Evolutionary conservation across 768 basidiomycete species (phyloP).

Genomic region (Pulveroboletus ravenelii): DNA sequence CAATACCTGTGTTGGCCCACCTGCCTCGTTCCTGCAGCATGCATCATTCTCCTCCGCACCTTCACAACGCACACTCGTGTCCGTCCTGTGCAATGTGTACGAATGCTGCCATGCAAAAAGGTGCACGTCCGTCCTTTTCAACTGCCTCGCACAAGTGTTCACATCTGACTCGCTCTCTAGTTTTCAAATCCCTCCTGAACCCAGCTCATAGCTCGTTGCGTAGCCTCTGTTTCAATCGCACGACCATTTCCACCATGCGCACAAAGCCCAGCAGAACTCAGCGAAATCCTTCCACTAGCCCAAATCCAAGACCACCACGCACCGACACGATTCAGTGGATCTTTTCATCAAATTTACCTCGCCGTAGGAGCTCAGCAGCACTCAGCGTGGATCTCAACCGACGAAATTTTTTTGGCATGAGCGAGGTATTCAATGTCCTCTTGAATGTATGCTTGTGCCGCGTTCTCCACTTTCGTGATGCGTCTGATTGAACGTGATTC

Average conservation of each 20-base stretch:
- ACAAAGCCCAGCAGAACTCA: constrained; percentile 22
- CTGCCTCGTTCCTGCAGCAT: constrained; percentile 26
- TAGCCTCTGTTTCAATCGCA: constrained; percentile 11
- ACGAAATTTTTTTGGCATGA: constrained; percentile 74
- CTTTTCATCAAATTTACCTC: constrained; percentile 68
- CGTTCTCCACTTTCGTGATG: not conserved
- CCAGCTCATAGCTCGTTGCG: constrained; percentile 3
- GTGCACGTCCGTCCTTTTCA: constrained; percentile 22
- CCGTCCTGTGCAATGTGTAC: constrained; percentile 22
- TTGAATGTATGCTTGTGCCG: constrained; percentile 52
- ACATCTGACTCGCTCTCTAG: constrained; percentile 5
- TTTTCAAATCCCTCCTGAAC: constrained; percentile 1
- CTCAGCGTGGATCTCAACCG: constrained; percentile 58
- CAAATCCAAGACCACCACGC: constrained; percentile 29
- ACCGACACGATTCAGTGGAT: constrained; percentile 61
- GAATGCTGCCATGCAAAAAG: constrained; percentile 23
- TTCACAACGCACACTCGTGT: constrained; percentile 32
- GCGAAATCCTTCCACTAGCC: constrained; percentile 19
- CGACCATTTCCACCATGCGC: constrained; percentile 21
- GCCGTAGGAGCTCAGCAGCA: constrained; percentile 53
- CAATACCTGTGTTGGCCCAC: constrained; percentile 1
- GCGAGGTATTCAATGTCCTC: constrained; percentile 71
- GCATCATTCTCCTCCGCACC: constrained; percentile 15
- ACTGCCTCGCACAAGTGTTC: constrained; percentile 12
- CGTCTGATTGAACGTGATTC: constrained; percentile 12